Conservation (phyloP, 768 basidiomycete genomes). For the Pisolithus tinctorius region DNA sequence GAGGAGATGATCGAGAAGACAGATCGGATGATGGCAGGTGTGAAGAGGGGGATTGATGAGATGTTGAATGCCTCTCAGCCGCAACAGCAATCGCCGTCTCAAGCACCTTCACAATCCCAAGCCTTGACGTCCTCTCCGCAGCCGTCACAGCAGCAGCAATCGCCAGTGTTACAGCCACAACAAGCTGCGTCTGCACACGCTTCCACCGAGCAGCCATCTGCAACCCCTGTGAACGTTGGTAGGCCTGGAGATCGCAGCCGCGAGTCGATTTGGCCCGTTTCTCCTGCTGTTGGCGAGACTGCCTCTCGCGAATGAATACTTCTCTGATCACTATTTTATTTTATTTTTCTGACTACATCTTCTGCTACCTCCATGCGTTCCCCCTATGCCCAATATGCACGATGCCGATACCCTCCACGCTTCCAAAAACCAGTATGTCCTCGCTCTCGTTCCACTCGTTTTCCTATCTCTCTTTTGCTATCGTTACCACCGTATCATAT, state of each 20-base stretch:
- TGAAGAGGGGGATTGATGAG: constrained; percentile 73
- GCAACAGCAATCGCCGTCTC: constrained; percentile 16
- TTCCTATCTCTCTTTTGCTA: neutral
- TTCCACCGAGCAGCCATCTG: neutral
- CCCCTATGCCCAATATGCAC: neutral
- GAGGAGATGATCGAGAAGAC: constrained; percentile 75
- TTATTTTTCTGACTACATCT: neutral
- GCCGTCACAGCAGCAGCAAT: constrained; percentile 5
- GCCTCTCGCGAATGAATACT: neutral
- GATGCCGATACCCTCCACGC: neutral
- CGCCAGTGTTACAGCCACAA: neutral
- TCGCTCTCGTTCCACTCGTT: neutral
- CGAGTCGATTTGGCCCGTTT: constrained; percentile 6
- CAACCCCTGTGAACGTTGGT: constrained; percentile 1
- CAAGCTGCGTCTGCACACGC: neutral
- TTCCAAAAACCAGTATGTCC: neutral
- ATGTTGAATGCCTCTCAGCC: constrained; percentile 39
- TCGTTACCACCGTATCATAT: constrained; percentile 1
- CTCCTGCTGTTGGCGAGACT: neutral
- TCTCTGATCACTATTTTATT: neutral
- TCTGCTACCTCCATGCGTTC: neutral
- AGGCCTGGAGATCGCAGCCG: constrained; percentile 5
- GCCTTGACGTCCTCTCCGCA: constrained; percentile 15
- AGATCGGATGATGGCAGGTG: constrained; percentile 61
- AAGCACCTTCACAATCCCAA: constrained; percentile 19